Percentiles rank a stretch among this genome's conserved stretches.
Conservation (phyloP, 2,329 filamentous ascomycete genomes). For the Phialocephala subalpina region DNA sequence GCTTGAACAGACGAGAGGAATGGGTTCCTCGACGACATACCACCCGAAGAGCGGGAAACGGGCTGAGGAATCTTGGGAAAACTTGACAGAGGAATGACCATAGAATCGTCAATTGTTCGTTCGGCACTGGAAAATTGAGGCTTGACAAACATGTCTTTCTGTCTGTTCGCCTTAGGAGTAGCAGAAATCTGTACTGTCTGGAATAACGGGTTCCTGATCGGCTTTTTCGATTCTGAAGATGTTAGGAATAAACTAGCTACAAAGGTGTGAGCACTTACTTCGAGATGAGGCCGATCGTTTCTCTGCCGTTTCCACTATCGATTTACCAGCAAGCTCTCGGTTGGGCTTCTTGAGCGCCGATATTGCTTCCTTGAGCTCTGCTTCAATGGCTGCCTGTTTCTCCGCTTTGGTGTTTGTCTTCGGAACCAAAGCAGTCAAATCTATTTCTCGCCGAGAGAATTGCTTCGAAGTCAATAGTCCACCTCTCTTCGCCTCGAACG, state of each 20-base stretch:
- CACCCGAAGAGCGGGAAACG: slow-evolving; percentile 26
- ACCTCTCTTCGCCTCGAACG: slow-evolving; percentile 46
- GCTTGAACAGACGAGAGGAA: slow-evolving; percentile 39
- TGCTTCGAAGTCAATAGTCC: slow-evolving; percentile 50
- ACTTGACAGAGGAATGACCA: slow-evolving; percentile 38
- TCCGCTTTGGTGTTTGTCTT: slow-evolving; percentile 64
- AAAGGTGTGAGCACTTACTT: slow-evolving; percentile 53
- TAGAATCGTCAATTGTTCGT: slow-evolving; percentile 24
- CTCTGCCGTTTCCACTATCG: slow-evolving; percentile 72
- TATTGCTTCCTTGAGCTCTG: slow-evolving; percentile 78
- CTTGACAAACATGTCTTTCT: slow-evolving; percentile 36
- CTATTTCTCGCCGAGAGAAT: slow-evolving; percentile 59
- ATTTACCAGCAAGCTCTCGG: slow-evolving; percentile 71
- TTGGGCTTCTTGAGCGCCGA: slow-evolving; percentile 79
- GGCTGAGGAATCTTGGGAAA: slow-evolving; percentile 41
- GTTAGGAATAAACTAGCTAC: slow-evolving; percentile 40
- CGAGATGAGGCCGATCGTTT: slow-evolving; percentile 59
- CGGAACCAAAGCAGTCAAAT: slow-evolving; percentile 59
- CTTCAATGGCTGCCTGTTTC: slow-evolving; percentile 72
- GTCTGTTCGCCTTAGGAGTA: slow-evolving; percentile 43
- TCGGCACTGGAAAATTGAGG: slow-evolving; percentile 26
- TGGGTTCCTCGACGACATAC: slow-evolving; percentile 25
- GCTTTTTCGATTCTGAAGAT: slow-evolving; percentile 60
- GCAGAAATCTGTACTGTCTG: slow-evolving; percentile 44
- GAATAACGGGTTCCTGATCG: slow-evolving; percentile 47